Base-by-base conservation (phyloP, 768 basidiomycete species). In the Botryobasidium botryosum region DNA sequence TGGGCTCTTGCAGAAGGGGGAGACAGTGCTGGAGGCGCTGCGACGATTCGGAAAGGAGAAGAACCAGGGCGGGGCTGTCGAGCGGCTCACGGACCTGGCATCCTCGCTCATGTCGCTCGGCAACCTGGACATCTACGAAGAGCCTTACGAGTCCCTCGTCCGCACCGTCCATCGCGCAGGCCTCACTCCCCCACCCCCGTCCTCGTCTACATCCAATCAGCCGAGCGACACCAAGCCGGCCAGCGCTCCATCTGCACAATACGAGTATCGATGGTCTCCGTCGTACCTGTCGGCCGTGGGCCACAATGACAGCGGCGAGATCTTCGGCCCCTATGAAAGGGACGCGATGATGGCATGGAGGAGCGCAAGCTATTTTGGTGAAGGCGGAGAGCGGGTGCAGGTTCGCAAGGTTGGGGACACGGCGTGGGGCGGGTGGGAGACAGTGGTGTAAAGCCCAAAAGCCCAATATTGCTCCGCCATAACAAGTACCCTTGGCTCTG, bases 31-130 rank as follows among this genome's bases (percentile, higher is more conserved):
- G 26, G 83, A 87, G 56, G 86, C 87, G 12, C 61, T 99, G 37
- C 83, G 87, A 53, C 72, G 94, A 17, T 62, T 97, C 3, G 92
- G 92, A 60, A 75, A 68, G 59, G 59, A 61, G 26, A 50, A 44
- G 45, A 24, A 12, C 29, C 33, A 42, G 37, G 17, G 38, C 36
- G 38, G 18, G 46, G 48, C 40, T 39, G 84, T 92, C 57, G 81
- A 86, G 56, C 59, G 66, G 17, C 72, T 91, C 50, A 90, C 88
- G 0, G 77, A 85, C 61, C 71, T 87, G 41, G 84, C 87, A 5
- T 88, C 84, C n/a, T 77, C 69, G 29, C 71, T 91, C 51, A 79
- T 92, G 76, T 77, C 79, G 0, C 69, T 87, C 12, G 85, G 84
- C 20, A 85, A 92, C 50, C 67, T 71, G 15, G 86, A 91, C 55